These are phyloP conservation scores for Musa schizocarpa DNA, from an alignment of 176 grass and related monocot species.

Conservation along the genomic window DNA sequence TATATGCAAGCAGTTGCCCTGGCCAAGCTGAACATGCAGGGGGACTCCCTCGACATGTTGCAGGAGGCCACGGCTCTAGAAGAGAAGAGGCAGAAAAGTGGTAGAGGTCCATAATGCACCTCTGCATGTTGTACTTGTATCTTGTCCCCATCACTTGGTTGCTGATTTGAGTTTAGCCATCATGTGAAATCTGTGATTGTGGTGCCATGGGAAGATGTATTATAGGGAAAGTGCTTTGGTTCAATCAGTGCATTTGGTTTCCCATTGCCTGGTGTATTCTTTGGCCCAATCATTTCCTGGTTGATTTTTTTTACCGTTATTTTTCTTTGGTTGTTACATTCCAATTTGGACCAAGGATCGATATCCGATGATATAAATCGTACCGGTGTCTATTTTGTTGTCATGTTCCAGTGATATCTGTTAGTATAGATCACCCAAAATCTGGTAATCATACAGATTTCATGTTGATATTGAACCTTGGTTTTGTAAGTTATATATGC, in stretches of 20 bases:
- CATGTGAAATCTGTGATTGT: not conserved
- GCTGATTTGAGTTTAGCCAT: not conserved
- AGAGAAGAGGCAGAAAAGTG: constrained; percentile 62
- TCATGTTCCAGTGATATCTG: too few relatives aligned
- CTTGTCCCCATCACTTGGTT: not conserved
- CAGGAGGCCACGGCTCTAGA: constrained; percentile 68
- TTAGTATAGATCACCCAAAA: too few relatives aligned
- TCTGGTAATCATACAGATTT: too few relatives aligned
- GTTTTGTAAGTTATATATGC: too few relatives aligned
- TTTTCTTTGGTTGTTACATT: too few relatives aligned
- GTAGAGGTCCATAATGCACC: constrained; percentile 25
- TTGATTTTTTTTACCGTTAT: not conserved
- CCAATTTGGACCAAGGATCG: too few relatives aligned
- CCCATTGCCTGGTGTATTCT: not conserved
- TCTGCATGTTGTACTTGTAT: not conserved
- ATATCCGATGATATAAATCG: too few relatives aligned
- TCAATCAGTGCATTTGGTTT: constrained; percentile 1
- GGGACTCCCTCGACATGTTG: constrained; percentile 77
- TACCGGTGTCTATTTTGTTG: too few relatives aligned
- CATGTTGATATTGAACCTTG: too few relatives aligned
- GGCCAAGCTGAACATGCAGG: constrained; percentile 79
- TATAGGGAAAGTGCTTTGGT: not conserved
- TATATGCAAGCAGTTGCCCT: constrained; percentile 93
- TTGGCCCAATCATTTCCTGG: not conserved
- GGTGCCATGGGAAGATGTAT: not conserved